Percentiles rank a stretch among this genome's conserved stretches.
phyloP scores from a whole-genome alignment of 805 yeast genomes.

The Pichia pseudocactophila region DNA sequence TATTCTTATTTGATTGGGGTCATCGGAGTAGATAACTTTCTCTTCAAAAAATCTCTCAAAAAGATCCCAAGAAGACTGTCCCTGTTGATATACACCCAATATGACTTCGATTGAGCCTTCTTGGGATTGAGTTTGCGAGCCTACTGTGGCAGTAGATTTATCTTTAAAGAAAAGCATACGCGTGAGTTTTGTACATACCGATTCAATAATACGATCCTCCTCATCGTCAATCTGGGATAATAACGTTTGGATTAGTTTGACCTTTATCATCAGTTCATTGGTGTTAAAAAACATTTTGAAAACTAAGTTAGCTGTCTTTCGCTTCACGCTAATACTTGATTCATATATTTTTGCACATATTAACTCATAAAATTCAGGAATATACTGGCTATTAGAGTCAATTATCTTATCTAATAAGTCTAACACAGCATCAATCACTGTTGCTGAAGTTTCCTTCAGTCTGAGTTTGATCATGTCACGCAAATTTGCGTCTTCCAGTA shows the following conservation, averaged over 20 bases:
- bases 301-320: conserved; percentile 47
- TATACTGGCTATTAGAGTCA: conserved; percentile 33
- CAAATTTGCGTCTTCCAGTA: conserved; percentile 43
- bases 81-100: conserved; percentile 29
- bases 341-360: conserved; percentile 46
- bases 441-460: conserved; percentile 53
- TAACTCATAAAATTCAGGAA: conserved; percentile 40
- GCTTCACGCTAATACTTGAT: conserved; percentile 56
- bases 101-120: conserved; percentile 18
- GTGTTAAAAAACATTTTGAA: conserved; percentile 37
- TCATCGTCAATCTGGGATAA: conserved; percentile 58
- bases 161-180: no score
- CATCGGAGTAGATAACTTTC: conserved; percentile 30
- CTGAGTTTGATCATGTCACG: conserved; percentile 42
- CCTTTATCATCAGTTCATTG: conserved; percentile 25
- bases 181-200: conserved; percentile 30
- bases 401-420: conserved; percentile 52
- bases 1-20: conserved; percentile 14
- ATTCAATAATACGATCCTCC: conserved; percentile 45
- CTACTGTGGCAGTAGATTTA: no score
- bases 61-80: conserved; percentile 33
- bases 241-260: conserved; percentile 41
- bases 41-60: conserved; percentile 42
- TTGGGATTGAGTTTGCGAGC: no score
- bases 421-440: conserved; percentile 68